Evolutionary conservation across 768 basidiomycete species (phyloP).

Genomic region (Holtermanniella nyarrowii): DNA sequence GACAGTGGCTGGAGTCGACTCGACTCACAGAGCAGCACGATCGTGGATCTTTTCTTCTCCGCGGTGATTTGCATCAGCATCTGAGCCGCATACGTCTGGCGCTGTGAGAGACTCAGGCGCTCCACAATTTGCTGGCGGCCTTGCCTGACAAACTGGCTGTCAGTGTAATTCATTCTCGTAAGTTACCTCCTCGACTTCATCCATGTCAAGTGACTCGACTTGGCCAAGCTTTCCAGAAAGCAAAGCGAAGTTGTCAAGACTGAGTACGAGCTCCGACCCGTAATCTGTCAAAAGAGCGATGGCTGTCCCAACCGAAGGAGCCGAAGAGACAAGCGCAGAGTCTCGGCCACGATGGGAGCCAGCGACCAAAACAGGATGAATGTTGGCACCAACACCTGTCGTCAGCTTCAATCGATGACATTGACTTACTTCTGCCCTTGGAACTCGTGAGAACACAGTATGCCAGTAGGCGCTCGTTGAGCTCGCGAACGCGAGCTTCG

Average conservation of each 20-base stretch:
- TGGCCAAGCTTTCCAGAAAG: conserved; percentile 11
- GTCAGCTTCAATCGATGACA: conserved; percentile 16
- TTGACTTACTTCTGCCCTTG: background rate
- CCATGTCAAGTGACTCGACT: conserved; percentile 15
- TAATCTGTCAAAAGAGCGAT: conserved; percentile 18
- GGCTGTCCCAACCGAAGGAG: conserved; percentile 21
- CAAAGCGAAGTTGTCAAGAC: conserved; percentile 16
- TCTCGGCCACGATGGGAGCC: conserved; percentile 12
- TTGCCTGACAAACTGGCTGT: background rate
- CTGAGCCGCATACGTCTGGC: conserved; percentile 6
- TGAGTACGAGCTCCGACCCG: conserved; percentile 16
- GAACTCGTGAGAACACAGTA: conserved; percentile 23
- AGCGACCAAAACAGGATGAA: conserved; percentile 26
- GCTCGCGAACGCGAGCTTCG: conserved; percentile 13
- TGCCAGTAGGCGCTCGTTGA: conserved; percentile 22
- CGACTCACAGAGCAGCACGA: conserved; percentile 24
- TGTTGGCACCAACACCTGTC: conserved; percentile 9
- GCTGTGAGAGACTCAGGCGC: conserved; percentile 1
- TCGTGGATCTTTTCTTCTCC: background rate
- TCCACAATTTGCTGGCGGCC: background rate
- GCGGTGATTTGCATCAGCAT: conserved; percentile 3
- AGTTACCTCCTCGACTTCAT: conserved; percentile 12
- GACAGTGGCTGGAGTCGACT: background rate
- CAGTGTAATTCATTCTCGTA: background rate
- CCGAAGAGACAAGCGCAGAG: conserved; percentile 10